A percentile compares a stretch with the other conserved stretches of the same genome.
These are phyloP conservation scores for Mollisia scopiformis DNA, from an alignment of 2,329 filamentous ascomycete species.

Conservation along the genomic window DNA sequence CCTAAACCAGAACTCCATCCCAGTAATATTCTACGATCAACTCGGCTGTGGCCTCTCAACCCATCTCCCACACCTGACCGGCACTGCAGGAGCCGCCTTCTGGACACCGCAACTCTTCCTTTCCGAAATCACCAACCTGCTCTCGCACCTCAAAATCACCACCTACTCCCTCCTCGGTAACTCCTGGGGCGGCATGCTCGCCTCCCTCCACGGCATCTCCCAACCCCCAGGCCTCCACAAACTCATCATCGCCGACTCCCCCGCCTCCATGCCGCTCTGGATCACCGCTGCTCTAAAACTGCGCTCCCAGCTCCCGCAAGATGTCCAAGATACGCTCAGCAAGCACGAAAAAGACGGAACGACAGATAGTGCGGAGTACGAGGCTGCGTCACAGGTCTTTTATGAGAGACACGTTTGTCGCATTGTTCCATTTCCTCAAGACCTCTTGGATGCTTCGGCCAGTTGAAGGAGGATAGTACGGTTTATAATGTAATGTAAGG, in stretches of 20 bases:
- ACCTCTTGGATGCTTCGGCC: conserved; percentile 24
- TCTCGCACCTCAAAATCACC: conserved; percentile 43
- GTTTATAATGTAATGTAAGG: conserved; percentile 18
- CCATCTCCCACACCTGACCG: conserved; percentile 47
- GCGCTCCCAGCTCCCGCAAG: conserved; percentile 17
- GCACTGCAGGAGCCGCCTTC: conserved; percentile 43
- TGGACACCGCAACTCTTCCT: conserved; percentile 52
- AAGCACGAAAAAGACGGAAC: conserved; percentile 24
- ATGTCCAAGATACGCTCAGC: conserved; percentile 21
- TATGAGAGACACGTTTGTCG: conserved; percentile 25
- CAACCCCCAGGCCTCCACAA: conserved; percentile 41
- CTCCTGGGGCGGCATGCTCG: conserved; percentile 57
- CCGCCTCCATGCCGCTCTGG: conserved; percentile 27
- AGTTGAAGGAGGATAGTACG: conserved; percentile 25
- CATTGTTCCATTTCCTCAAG: conserved; percentile 18
- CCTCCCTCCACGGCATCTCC: conserved; percentile 43
- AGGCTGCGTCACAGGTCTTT: conserved; percentile 22
- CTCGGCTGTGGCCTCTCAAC: conserved; percentile 53
- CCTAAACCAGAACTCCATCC: conserved; percentile 42
- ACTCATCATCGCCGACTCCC: conserved; percentile 40
- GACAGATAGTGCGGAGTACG: conserved; percentile 22
- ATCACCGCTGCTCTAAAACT: conserved; percentile 13
- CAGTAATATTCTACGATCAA: conserved; percentile 58
- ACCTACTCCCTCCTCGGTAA: conserved; percentile 51
- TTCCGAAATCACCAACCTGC: conserved; percentile 51